Base-by-base conservation (phyloP, 805 yeast genomes). In the Zygosaccharomyces bisporus region DNA sequence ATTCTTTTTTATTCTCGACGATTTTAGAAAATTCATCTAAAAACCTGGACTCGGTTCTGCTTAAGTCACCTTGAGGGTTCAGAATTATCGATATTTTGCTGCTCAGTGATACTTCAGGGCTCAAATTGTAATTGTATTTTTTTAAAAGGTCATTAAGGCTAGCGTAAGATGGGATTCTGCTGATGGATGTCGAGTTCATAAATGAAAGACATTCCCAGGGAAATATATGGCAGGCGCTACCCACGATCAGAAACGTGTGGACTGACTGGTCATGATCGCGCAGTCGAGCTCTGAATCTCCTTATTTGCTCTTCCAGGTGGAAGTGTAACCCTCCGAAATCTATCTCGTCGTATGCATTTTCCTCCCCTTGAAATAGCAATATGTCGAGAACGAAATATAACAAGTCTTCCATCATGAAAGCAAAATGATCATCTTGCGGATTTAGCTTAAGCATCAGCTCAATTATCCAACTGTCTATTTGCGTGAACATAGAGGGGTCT, bases 201-300 rank as follows among this genome's bases (percentile, higher is more conserved):
- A 74, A 72, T 0, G 80, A 74, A 24, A 90, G 58, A 1, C 88
- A 81, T 57, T 93, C 99, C 98, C 98, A 93, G 0, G 99, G 99
- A 24, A 93, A 70, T 14, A 63, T 59, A n/a, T 77, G 76, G 51
- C 95, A 81, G 6, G 68, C 65, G 39, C 80, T 73, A 19, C 90
- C 82, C 3, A 87, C 77, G 3, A 93, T 68, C 38, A 93, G 66
- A 1, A 91, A 80, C 0, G 83, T 67, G 60, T 90, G 96, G 5
- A 70, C 47, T 13, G 43, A 17, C 40, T 39, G 12, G 49, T 53
- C 4, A 32, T 20, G n/a, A 45, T 48, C 23, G 42, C 47, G 6
- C 27, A 40, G 4, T 37, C 33, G 37, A 2, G 48, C 44, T 10
- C 63, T 58, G 39, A 60, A 67, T n/a, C 57, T 61, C 5, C 58